phyloP scores from a whole-genome alignment of 345 rosid genomes.

The Cardiospermum halicacabum region DNA sequence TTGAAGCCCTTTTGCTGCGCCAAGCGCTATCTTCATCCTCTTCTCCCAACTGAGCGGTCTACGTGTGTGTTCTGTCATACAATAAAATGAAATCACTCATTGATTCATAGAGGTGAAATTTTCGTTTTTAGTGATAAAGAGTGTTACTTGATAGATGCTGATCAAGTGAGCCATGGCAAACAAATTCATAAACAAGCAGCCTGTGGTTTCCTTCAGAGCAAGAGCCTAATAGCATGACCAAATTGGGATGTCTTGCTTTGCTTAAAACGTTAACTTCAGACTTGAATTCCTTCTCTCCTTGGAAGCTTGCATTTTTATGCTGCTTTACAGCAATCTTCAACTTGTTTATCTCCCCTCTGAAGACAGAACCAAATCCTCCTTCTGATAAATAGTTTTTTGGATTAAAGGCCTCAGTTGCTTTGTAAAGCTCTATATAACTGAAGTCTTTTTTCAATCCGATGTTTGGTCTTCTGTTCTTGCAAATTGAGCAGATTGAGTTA shows the following conservation, averaged over 20 bases:
- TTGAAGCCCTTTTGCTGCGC: constrained; percentile 49
- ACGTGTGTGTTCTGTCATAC: constrained; percentile 40
- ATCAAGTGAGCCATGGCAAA: constrained; percentile 58
- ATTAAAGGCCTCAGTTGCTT: constrained; percentile 53
- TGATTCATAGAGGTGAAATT: not conserved
- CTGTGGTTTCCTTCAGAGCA: constrained; percentile 52
- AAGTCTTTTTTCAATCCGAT: constrained; percentile 49
- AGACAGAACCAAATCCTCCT: constrained; percentile 70
- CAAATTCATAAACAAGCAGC: constrained; percentile 60
- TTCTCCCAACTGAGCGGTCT: constrained; percentile 46
- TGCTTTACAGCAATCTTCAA: constrained; percentile 56
- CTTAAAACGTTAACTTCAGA: constrained; percentile 57
- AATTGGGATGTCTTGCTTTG: constrained; percentile 53
- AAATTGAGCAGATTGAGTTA: constrained; percentile 42
- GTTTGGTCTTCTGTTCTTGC: constrained; percentile 52
- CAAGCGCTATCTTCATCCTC: constrained; percentile 56
- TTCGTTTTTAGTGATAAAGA: not conserved
- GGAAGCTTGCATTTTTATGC: constrained; percentile 45
- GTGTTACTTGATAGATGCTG: constrained; percentile 56
- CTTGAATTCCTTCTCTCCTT: constrained; percentile 65
- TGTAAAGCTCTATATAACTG: constrained; percentile 45
- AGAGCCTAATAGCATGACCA: constrained; percentile 58
- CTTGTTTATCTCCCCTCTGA: constrained; percentile 41
- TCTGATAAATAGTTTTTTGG: constrained; percentile 42
- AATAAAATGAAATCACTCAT: too few species aligned